These are phyloP conservation scores for Baudoinia panamericana DNA, from an alignment of 495 filamentous ascomycete genomes.

Conservation along the genomic window DNA sequence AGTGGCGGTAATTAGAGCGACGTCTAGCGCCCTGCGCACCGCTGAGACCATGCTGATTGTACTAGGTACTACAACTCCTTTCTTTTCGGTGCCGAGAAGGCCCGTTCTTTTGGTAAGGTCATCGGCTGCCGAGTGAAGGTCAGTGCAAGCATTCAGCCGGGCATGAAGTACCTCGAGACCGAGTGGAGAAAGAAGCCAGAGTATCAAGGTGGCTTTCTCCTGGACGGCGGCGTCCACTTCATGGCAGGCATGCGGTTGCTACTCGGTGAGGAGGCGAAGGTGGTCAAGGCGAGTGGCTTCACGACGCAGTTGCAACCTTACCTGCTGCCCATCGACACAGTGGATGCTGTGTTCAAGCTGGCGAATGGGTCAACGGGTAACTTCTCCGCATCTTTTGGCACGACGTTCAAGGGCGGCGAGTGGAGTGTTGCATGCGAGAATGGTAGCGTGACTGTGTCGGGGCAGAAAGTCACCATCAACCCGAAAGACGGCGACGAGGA, in stretches of 20 bases:
- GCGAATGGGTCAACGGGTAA: slow-evolving; percentile 49
- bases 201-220: slow-evolving; percentile 65
- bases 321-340: slow-evolving; percentile 62
- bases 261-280: slow-evolving; percentile 36
- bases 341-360: slow-evolving; percentile 50
- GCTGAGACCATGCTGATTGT: no score
- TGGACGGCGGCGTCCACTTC: slow-evolving; percentile 67
- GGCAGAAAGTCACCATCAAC: slow-evolving; percentile 37
- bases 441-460: slow-evolving; percentile 32
- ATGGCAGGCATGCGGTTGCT: slow-evolving; percentile 50
- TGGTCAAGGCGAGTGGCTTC: slow-evolving; percentile 43
- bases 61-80: slow-evolving; percentile 49
- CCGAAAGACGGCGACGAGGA: slow-evolving; percentile 23
- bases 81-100: slow-evolving; percentile 41
- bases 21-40: no score
- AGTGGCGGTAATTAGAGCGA: no score
- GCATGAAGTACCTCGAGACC: slow-evolving; percentile 52
- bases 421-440: slow-evolving; percentile 39
- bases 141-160: slow-evolving; percentile 40
- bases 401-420: slow-evolving; percentile 41
- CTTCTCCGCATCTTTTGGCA: slow-evolving; percentile 52
- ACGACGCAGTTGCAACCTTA: slow-evolving; percentile 45
- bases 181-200: slow-evolving; percentile 59
- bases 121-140: slow-evolving; percentile 48
- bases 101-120: slow-evolving; percentile 49